Evolutionary conservation across 192 early-diverging fungal genomes (phyloP), one percentile per base, ranked within the genome.

Genomic region (Coemansia sp.): DNA sequence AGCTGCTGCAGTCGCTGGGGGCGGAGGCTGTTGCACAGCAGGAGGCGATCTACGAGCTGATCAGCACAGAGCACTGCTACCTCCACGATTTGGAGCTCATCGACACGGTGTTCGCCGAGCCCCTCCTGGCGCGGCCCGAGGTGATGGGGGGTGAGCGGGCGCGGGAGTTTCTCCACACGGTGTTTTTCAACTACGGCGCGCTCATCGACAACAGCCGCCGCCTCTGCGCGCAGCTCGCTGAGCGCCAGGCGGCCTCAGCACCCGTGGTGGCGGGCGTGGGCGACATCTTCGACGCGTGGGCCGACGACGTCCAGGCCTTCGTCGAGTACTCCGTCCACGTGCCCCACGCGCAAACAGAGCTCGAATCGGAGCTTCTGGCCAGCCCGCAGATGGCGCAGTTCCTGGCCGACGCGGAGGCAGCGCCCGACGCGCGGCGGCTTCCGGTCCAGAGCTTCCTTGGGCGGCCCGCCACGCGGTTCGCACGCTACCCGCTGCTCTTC

Each of bases 31-130:
- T 84, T 27, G 81, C 74, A 11, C 75, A 50, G 44, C 97, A 98
- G 69, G 95, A 98, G 75, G 87, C 88, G 24, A 98, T 98, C 64
- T 93, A 89, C 68, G 97, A 98, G 75, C 66, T 96, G 31, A 90
- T 97, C 17, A 86, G 89, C 46, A 96, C 92, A 0, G 94, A 99
- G 75, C 86, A 87, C 19, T 90, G 93, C 62, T 99, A 94, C 85
- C 88, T 96, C 33, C 86, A 84, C 50, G 95, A 99, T 56, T 76
- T 99, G 62, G 89, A 90, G 64, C 86, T 93, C 48, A 85, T 98
- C 4, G 84, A 92, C 69, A 79, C 84, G 50, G 91, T 93, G 63
- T 93, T 87, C 85, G 89, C 88, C 27, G 64, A 70, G 56, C 87
- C 87, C 7, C 78, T 92, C 45, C 66, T 79, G 24, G 63, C 59